Base-by-base conservation (phyloP, 2,329 filamentous ascomycete species). In the Neonectria magnoliae region DNA sequence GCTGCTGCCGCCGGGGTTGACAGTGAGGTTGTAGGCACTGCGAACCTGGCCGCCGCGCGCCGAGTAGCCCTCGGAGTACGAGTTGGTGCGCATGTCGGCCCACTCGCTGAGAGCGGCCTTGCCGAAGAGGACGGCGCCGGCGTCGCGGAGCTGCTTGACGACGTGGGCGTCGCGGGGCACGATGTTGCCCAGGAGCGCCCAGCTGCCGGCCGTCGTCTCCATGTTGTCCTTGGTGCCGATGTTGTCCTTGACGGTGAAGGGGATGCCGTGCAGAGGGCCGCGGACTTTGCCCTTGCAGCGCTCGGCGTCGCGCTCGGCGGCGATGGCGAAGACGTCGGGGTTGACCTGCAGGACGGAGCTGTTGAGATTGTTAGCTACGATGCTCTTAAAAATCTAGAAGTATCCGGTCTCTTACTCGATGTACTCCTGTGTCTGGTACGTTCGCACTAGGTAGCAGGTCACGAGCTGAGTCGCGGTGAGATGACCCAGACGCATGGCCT, bases 211-310 rank as follows among this genome's bases (percentile, higher is more conserved):
- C 0, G 91, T 93, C 0, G 91, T 94, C 74, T 93, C 85, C 84
- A 94, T 90, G 73, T 90, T 91, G 74, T 94, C 91, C 77, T 94
- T 94, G 67, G 93, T 86, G 7, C 90, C 81, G 74, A 92, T 91
- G 62, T 74, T 74, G 64, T 74, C 91, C 77, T 94, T 94, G 68
- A 93, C 86, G 2, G 91, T 81, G 75, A 92, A 92, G 0, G 92
- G 91, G 47, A 94, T 92, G 3, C 91, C 91, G 75, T 94, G 91
- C 1, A 94, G 82, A 1, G 88, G 87, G 1, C 90, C 86, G n/a
- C 89, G 85, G 10, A 89, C 76, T 42, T 79, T 81, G 25, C 89
- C 89, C 1, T 78, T 71, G 13, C 75, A 73, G 18, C 91, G 84
- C 77, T 93, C 90, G 0, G 73, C 75, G 70, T 94, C 91, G 31